Percentiles rank a stretch among this genome's conserved stretches.
phyloP scores from a whole-genome alignment of 805 yeast species.

The Ogataea thermomethanolica region DNA sequence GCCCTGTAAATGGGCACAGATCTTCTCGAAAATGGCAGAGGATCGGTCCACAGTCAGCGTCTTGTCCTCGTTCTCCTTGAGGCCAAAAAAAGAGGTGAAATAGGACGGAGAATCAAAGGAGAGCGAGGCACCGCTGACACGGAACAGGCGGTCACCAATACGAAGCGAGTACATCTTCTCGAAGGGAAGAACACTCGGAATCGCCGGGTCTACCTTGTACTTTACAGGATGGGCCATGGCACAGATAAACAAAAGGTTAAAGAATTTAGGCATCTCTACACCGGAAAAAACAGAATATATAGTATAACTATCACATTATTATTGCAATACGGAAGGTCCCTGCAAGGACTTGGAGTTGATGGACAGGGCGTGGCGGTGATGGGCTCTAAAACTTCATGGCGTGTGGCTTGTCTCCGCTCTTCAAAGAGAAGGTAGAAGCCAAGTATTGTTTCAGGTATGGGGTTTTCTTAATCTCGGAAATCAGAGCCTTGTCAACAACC shows the following conservation, averaged over 20 bases:
- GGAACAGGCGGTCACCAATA: constrained; percentile 61
- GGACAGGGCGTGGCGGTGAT: constrained; percentile 19
- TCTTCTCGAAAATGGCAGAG: constrained; percentile 61
- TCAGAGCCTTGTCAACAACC: constrained; percentile 86
- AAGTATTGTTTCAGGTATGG: constrained; percentile 96
- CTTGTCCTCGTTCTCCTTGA: constrained; percentile 35
- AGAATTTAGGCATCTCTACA: constrained; percentile 5
- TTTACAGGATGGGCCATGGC: neutral
- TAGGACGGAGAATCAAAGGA: constrained; percentile 87
- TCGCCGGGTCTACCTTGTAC: constrained; percentile 35
- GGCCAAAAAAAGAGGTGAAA: constrained; percentile 67
- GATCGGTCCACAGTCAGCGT: constrained; percentile 70
- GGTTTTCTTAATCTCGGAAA: constrained; percentile 94
- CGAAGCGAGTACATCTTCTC: constrained; percentile 66
- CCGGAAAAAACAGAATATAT: neutral
- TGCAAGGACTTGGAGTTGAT: constrained; percentile 13
- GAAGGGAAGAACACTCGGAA: constrained; percentile 59
- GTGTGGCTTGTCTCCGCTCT: constrained; percentile 98
- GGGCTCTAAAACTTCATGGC: constrained; percentile 80
- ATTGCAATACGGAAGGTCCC: constrained; percentile 12
- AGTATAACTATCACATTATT: constrained; percentile 10
- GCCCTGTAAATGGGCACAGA: constrained; percentile 76
- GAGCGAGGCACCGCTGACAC: constrained; percentile 78
- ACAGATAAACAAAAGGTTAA: neutral
- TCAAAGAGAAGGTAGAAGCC: constrained; percentile 91